Base-by-base conservation (phyloP, 371 early-diverging fungal species). In the Mucor velutinosus region DNA sequence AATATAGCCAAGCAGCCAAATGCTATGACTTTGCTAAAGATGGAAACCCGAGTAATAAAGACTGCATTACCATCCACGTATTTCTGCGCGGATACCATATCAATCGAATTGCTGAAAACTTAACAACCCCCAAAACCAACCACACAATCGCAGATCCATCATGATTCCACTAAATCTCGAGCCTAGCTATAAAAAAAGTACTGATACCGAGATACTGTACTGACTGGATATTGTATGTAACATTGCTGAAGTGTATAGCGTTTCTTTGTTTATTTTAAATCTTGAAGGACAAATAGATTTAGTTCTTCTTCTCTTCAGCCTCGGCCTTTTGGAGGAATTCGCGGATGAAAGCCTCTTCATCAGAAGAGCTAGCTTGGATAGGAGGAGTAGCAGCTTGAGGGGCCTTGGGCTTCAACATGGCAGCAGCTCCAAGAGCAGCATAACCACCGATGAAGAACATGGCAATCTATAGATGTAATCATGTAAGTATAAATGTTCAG, bases 251-350 rank as follows among this genome's bases (percentile, higher is more conserved):
- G 53, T 53, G 53, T 53, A 25, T 53, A 53, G 53, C 53, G 53
- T 53, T 53, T 27, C 23, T 53, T 53, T 53, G 49, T 53, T 53
- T 53, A 53, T 53, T 53, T 53, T 53, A 27, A 53, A 23, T 27
- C 27, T 23, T 23, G 53, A 14, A 53, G 21, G 21, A 47, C 2
- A 53, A 29, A 45, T 43, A 49, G 21, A 35, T 21, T 56, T 55
- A 43, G 32, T 62, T 55, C 62, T 87, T 78, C 75, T 83, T 80
- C 39, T 90, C 87, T 30, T 87, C 86, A 37, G 77, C 80, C 62
- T 89, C 90, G 32, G 87, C 86, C 66, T 83, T 76, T 73, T 83
- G 80, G 58, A 90, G 78, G 86, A 89, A 90, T 72, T 90, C 86
- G 61, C 83, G 78, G 68, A 90, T 88, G 75, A 88, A 90, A 57